Evolutionary conservation across 2,329 filamentous ascomycete genomes (phyloP), one percentile per base, ranked within the genome.

Genomic region (Dryadomyces quercivorus): DNA sequence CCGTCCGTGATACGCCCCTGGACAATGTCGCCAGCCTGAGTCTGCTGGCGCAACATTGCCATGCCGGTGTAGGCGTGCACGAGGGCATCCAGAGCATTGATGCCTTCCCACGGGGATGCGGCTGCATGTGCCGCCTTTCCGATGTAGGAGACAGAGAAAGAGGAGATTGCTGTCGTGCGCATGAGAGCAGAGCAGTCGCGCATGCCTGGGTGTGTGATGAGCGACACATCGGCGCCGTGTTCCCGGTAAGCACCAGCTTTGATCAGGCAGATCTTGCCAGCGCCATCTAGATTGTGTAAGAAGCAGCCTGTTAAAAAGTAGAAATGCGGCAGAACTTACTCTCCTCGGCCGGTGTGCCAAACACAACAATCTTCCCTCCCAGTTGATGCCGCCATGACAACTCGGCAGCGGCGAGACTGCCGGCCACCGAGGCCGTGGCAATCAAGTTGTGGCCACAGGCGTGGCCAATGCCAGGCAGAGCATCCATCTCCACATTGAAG

Each of bases 81-180:
- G 21, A 80, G 61, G 0, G 78, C 78, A 59, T 83, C 80, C 0
- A 82, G 70, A 0, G 80, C 79, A 61, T 83, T 82, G 59, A 77
- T 70, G 0, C 80, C 80, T 5, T 77, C 69, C 78, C 78, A 82
- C 0, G 78, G 80, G n/a, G 69, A 73, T 3, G 73, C 73, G 0
- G 75, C 78, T 0, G 78, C 78, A 58, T 82, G 79, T 0, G 80
- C 77, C 54, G 74, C 74, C 51, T 71, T 72, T 1, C 80, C 80
- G 1, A 71, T 70, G 58, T 78, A 82, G 16, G 74, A 73, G 0
- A 75, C 76, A 20, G 69, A 70, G 58, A 80, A 70, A 45, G 69
- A 66, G 5, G 66, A 61, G 59, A 75, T 80, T 5, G 77, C 77
- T 3, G 75, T 72, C 0, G 77, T 81, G 2, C 73, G 69, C 55